phyloP scores from a whole-genome alignment of 2,329 filamentous ascomycete genomes.

The Dothistroma pini region DNA sequence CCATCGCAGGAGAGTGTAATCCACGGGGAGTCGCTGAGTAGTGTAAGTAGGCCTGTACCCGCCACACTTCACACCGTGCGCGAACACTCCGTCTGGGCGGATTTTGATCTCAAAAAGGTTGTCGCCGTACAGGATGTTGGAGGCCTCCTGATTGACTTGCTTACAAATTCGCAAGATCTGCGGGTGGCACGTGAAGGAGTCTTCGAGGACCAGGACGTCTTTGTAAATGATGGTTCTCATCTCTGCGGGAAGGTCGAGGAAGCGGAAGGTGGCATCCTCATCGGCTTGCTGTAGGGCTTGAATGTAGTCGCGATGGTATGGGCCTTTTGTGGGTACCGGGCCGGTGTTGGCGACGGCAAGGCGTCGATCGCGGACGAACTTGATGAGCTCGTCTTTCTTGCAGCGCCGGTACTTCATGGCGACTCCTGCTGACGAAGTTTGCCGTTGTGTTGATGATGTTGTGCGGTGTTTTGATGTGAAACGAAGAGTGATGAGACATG shows the following conservation, averaged over 20 bases:
- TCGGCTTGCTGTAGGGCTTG: slow-evolving; percentile 13
- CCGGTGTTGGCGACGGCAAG: slow-evolving; percentile 1
- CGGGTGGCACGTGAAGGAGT: slow-evolving; percentile 20
- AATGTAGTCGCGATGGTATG: slow-evolving; percentile 8
- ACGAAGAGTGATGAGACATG: neutral
- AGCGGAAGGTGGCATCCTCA: slow-evolving; percentile 9
- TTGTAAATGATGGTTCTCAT: slow-evolving; percentile 4
- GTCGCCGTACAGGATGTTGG: slow-evolving; percentile 43
- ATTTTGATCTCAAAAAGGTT: slow-evolving; percentile 48
- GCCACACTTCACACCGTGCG: slow-evolving; percentile 11
- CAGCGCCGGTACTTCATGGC: slow-evolving; percentile 14
- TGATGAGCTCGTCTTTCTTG: slow-evolving; percentile 13
- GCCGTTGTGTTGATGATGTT: neutral
- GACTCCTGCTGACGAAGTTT: neutral
- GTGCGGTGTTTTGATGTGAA: neutral
- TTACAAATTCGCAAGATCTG: slow-evolving; percentile 39
- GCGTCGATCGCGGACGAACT: slow-evolving; percentile 10
- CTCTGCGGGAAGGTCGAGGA: slow-evolving; percentile 11
- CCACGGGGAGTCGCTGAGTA: neutral
- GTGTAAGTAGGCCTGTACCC: neutral
- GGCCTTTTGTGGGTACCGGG: neutral
- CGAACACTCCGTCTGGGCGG: slow-evolving; percentile 8
- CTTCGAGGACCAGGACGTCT: neutral
- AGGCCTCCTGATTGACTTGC: slow-evolving; percentile 40
- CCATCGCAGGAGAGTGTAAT: neutral